A percentile compares a stretch with the other conserved stretches of the same genome.
phyloP scores from a whole-genome alignment of 2,329 filamentous ascomycete species.

The Chaetothyriales sp. region DNA sequence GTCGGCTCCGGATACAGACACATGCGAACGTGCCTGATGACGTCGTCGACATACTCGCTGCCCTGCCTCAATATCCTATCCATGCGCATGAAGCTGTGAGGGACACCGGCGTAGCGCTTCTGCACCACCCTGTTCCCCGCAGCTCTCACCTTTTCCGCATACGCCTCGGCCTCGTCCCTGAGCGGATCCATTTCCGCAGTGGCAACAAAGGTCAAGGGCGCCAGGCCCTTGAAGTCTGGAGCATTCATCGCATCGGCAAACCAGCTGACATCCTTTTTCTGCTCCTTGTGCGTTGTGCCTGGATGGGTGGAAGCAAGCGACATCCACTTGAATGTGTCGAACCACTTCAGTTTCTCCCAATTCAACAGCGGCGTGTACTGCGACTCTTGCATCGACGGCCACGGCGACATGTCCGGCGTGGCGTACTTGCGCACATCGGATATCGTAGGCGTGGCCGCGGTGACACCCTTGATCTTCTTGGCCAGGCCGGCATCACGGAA shows the following conservation, averaged over 20 bases:
- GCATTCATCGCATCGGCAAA: constrained; percentile 16
- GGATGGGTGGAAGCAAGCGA: constrained; percentile 9
- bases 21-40: constrained; percentile 3
- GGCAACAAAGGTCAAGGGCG: constrained; percentile 15
- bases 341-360: constrained; percentile 18
- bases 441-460: constrained; percentile 17
- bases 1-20: neutral
- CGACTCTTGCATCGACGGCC: constrained; percentile 16
- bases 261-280: constrained; percentile 15
- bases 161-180: constrained; percentile 17
- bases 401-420: constrained; percentile 17
- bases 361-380: constrained; percentile 16
- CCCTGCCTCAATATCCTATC: constrained; percentile 14
- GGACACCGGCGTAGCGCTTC: constrained; percentile 15
- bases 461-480: constrained; percentile 14
- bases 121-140: constrained; percentile 13
- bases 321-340: constrained; percentile 19
- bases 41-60: constrained; percentile 16
- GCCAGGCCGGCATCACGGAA: constrained; percentile 12
- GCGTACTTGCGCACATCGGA: constrained; percentile 16
- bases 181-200: constrained; percentile 17
- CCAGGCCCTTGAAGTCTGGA: constrained; percentile 14
- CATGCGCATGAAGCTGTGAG: constrained; percentile 19
- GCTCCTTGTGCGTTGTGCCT: constrained; percentile 10
- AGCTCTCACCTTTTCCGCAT: constrained; percentile 14